phyloP scores from a whole-genome alignment of 495 filamentous ascomycete species.

The Aspergillus egyptiacus region DNA sequence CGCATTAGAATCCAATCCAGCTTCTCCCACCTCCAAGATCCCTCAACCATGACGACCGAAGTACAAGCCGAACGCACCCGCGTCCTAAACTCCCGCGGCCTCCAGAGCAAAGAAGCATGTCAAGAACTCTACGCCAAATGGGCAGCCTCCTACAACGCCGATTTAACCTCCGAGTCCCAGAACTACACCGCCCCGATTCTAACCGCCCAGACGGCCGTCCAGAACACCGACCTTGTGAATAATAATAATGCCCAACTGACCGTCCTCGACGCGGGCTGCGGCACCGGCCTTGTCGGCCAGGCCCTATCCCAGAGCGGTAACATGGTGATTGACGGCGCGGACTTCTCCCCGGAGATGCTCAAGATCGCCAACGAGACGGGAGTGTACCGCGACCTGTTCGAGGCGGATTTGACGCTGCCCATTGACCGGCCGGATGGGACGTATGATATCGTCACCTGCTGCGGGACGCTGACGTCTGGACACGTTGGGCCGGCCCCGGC shows the following conservation, averaged over 20 bases:
- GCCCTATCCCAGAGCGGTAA: slow-evolving; percentile 29
- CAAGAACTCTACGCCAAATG: slow-evolving; percentile 41
- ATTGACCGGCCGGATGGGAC: slow-evolving; percentile 25
- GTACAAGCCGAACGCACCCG: no score
- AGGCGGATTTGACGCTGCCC: slow-evolving; percentile 33
- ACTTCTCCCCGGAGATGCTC: slow-evolving; percentile 41
- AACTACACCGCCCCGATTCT: slow-evolving; percentile 38
- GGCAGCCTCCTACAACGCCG: slow-evolving; percentile 40
- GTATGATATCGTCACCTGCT: slow-evolving; percentile 42
- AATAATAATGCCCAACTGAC: slow-evolving; percentile 17
- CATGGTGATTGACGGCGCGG: slow-evolving; percentile 36
- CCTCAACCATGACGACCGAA: no score
- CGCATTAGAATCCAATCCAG: no score
- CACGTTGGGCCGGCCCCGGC: slow-evolving; percentile 43
- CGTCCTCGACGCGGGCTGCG: slow-evolving; percentile 45
- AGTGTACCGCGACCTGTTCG: slow-evolving; percentile 32
- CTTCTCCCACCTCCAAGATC: no score
- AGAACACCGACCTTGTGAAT: slow-evolving; percentile 13
- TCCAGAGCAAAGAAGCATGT: slow-evolving; percentile 28
- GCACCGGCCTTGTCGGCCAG: slow-evolving; percentile 39
- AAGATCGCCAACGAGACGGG: slow-evolving; percentile 34
- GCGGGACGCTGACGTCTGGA: slow-evolving; percentile 42
- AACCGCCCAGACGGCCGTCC: slow-evolving; percentile 26
- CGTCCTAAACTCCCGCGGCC: no score
- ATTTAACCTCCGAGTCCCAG: slow-evolving; percentile 32